Percentiles rank a stretch among this genome's conserved stretches.
phyloP scores from a whole-genome alignment of 208 protist species.

The Trypanosoma rangeli region DNA sequence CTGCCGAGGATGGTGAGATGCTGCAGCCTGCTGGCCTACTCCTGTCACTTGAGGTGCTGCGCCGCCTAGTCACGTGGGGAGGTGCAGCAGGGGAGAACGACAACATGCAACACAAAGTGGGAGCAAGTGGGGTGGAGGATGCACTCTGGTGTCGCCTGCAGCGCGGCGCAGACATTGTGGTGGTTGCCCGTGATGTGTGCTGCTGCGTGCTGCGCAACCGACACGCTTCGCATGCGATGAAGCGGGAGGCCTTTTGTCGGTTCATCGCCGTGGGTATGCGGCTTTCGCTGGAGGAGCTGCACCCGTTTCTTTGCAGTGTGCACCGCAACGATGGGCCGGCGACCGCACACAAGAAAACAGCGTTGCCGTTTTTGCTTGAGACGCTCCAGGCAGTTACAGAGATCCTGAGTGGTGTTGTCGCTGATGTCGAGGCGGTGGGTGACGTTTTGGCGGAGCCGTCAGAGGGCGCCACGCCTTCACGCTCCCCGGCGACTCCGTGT shows the following conservation, averaged over 20 bases:
- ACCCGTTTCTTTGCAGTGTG: slow-evolving; percentile 1
- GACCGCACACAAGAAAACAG: neutral
- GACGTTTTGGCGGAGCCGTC: slow-evolving; percentile 11
- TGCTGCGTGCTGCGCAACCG: slow-evolving; percentile 12
- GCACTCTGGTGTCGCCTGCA: slow-evolving; percentile 12
- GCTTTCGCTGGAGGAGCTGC: neutral
- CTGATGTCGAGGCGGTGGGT: neutral
- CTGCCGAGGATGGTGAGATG: slow-evolving; percentile 13
- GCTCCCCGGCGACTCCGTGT: neutral
- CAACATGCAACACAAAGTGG: neutral
- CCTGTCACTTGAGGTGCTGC: slow-evolving; percentile 23
- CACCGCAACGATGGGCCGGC: neutral
- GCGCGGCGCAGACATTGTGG: slow-evolving; percentile 1
- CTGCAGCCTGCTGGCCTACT: slow-evolving; percentile 11
- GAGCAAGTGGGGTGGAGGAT: neutral
- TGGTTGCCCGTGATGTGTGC: slow-evolving; percentile 17
- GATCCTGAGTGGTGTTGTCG: neutral
- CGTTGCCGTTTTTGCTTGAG: neutral
- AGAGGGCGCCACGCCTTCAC: neutral
- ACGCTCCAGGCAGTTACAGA: slow-evolving; percentile 14
- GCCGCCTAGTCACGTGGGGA: slow-evolving; percentile 6
- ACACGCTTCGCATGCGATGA: neutral
- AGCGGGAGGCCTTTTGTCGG: slow-evolving; percentile 19
- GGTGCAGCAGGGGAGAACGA: neutral
- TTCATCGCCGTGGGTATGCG: slow-evolving; percentile 24